Evolutionary conservation across 192 early-diverging fungal genomes (phyloP), one percentile per base, ranked within the genome.

Genomic region (Dissophora ornata): DNA sequence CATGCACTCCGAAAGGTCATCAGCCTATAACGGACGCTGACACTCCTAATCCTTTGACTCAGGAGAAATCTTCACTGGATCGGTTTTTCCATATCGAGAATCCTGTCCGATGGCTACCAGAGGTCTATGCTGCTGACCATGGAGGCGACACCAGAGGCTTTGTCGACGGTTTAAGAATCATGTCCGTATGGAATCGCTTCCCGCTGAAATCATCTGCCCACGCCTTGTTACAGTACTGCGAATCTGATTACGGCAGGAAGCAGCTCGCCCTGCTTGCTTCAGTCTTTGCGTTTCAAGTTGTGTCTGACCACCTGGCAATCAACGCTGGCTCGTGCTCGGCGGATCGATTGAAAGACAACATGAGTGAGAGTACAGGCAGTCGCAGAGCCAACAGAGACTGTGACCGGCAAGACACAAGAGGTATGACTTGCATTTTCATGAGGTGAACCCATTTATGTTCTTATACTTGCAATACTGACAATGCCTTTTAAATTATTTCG

Each of bases 11-110:
- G n/a, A n/a, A n/a, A n/a, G n/a, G n/a, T n/a, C n/a, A n/a, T n/a
- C n/a, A n/a, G n/a, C n/a, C n/a, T n/a, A n/a, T n/a, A n/a, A n/a
- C n/a, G n/a, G n/a, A n/a, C n/a, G n/a, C n/a, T n/a, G n/a, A n/a
- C 36, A 38, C 36, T 38, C 36, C 36, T 38, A 38, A 38, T 38
- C 36, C 6, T 38, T 42, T 54, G 26, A 54, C 33, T n/a, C 25
- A 9, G 54, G 54, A 56, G 29, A 56, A 56, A 32, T 40, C 34
- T 33, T 56, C 33, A 21, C 34, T 56, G 54, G 54, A 56, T 32
- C 36, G 12, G 12, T 33, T 56, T n/a, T 38, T 56, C 33, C 32
- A 56, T 6, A 21, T 36, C 1, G 54, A 56, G n/a, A 19, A 33
- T 40, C 18, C 54, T 22, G 32, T 24, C 29, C 34, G 54, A 22